Evolutionary conservation across 179 eudicot genomes (phyloP).

Genomic region (Beta corolliflora): DNA sequence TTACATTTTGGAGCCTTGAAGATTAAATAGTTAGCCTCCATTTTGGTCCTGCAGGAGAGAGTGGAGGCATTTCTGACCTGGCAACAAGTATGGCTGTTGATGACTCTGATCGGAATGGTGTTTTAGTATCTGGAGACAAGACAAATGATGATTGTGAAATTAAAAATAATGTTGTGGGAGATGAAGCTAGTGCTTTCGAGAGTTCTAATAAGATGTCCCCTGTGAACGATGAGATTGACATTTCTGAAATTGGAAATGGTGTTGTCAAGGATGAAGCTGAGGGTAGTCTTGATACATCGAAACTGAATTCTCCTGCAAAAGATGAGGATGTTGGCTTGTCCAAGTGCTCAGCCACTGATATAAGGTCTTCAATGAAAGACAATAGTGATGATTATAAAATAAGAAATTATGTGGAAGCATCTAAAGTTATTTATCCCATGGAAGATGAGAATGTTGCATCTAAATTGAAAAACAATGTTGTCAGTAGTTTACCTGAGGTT

Average conservation of each 20-base stretch:
- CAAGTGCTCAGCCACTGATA: conserved; percentile 5
- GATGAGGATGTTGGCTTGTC: not conserved
- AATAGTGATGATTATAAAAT: conserved; percentile 17
- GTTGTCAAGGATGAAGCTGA: not conserved
- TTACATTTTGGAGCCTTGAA: not conserved
- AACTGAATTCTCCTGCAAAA: conserved; percentile 11
- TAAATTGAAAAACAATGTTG: too few species aligned
- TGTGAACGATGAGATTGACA: conserved; percentile 7
- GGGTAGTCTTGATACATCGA: not conserved
- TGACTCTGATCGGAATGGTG: conserved; percentile 21
- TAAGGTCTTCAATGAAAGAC: conserved; percentile 13
- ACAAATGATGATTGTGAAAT: conserved; percentile 24
- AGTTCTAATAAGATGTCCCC: not conserved
- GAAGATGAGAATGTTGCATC: not conserved
- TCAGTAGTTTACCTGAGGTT: too few species aligned
- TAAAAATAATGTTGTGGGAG: conserved; percentile 4
- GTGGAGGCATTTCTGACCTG: conserved; percentile 6
- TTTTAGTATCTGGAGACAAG: conserved; percentile 23
- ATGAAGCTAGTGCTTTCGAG: conserved; percentile 21
- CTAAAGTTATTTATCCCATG: too few species aligned
- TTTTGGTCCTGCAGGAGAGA: conserved; percentile 1
- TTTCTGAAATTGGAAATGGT: conserved; percentile 14
- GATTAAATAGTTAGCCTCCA: not conserved
- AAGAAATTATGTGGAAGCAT: not conserved
- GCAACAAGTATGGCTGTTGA: conserved; percentile 34